phyloP scores from a whole-genome alignment of 192 early-diverging fungal genomes.

The Backusella australiensis region DNA sequence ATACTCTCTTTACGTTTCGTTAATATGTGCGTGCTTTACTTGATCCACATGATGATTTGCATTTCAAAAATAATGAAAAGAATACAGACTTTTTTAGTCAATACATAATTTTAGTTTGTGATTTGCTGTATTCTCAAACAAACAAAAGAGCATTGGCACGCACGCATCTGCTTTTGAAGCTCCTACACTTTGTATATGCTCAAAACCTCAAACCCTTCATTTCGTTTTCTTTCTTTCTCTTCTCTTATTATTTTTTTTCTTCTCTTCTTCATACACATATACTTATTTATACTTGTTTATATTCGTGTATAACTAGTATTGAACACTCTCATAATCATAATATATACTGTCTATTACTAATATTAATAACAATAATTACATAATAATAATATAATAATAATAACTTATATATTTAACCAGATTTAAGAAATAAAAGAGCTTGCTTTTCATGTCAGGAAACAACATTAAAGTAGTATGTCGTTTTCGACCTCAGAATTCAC shows the following conservation, averaged over 20 bases:
- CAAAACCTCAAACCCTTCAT: background rate
- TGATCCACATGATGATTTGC: background rate
- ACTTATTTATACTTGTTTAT: background rate
- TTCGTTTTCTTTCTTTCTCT: background rate
- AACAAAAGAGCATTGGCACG: background rate
- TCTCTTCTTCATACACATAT: background rate
- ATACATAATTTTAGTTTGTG: background rate
- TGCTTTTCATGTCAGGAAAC: constrained; percentile 57
- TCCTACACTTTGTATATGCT: background rate
- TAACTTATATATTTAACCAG: background rate
- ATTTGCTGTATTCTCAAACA: background rate
- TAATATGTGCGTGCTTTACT: constrained; percentile 2
- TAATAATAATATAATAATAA: background rate
- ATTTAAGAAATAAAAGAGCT: background rate
- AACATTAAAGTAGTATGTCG: constrained; percentile 98
- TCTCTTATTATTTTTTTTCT: background rate
- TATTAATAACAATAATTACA: background rate
- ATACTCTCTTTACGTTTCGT: background rate
- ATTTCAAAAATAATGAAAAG: constrained; percentile 6
- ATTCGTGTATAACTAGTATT: background rate
- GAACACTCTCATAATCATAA: background rate
- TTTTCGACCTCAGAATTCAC: constrained; percentile 92
- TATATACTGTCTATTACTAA: background rate
- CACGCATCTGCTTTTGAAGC: background rate
- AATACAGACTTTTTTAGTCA: background rate